Conservation (phyloP, 495 filamentous ascomycete genomes). For the Coniosporium apollinis region DNA sequence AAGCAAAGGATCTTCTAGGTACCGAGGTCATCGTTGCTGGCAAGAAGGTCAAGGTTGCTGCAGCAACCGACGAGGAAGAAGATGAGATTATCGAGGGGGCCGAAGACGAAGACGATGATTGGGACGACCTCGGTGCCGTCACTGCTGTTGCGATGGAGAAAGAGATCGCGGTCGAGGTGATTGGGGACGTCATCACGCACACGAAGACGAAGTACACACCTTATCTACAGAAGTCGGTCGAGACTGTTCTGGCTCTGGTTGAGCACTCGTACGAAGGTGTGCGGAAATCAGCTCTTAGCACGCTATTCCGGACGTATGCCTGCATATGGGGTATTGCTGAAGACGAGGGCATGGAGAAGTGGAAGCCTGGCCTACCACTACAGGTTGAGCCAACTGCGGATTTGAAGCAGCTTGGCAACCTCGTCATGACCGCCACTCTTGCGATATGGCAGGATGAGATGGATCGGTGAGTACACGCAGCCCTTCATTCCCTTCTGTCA, state of each 20-base stretch:
- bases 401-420: constrained; percentile 70
- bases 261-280: constrained; percentile 90
- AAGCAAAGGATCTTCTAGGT: constrained; percentile 59
- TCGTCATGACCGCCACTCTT: constrained; percentile 71
- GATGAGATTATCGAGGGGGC: constrained; percentile 23
- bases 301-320: constrained; percentile 83
- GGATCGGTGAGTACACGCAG: constrained; percentile 50
- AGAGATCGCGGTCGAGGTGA: constrained; percentile 88
- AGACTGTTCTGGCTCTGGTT: constrained; percentile 57
- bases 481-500: constrained; percentile 21
- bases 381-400: constrained; percentile 59
- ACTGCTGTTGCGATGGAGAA: constrained; percentile 87
- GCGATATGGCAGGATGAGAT: constrained; percentile 74
- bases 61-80: constrained; percentile 20
- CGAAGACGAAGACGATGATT: constrained; percentile 49
- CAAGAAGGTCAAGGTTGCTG: constrained; percentile 68
- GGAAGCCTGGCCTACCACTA: constrained; percentile 76
- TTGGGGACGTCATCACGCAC: constrained; percentile 81
- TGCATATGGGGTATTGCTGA: constrained; percentile 82
- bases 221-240: constrained; percentile 81
- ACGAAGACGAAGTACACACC: constrained; percentile 62
- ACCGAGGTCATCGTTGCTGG: constrained; percentile 61
- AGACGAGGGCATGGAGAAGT: constrained; percentile 58
- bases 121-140: constrained; percentile 66
- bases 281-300: constrained; percentile 75